Base-by-base conservation (phyloP, 805 yeast genomes). In the Saccharomycopsis oosterbeekiorum region DNA sequence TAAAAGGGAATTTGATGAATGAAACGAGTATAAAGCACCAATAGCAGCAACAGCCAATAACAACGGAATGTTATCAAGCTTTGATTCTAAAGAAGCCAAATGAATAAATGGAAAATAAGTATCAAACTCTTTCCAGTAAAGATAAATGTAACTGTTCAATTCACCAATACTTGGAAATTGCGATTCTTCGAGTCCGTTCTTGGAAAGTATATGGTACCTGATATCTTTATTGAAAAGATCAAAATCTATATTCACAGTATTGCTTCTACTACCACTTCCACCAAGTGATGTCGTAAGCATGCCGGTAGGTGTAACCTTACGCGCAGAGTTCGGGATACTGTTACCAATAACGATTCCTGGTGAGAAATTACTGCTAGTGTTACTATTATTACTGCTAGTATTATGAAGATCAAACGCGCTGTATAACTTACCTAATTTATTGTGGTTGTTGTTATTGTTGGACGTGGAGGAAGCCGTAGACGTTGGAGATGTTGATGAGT, bases 1-100 rank as follows among this genome's bases (percentile, higher is more conserved):
- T 10, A 87, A 75, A 67, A 86, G 78, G 0, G 97, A 88, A 69
- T 88, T 88, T 42, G 85, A 74, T 39, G 90, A 87, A 68, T 88
- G 91, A 73, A 87, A 89, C 0, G 89, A 83, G 68, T 88, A 89
- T 24, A 92, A 77, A 0, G 97, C 96, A 53, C 98, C 98, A 62
- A 92, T 82, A 15, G 96, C 86, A 1, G 94, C 87, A 81, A 91
- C 87, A 1, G 96, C 83, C 60, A 91, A 75, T 5, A 89, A 70
- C 55, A 92, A 76, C 1, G 96, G 92, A 59, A 69, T 77, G 75
- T 69, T 84, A 71, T 70, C 84, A 71, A 72, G 79, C 69, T 70
- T 79, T 74, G 76, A 78, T 56, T 75, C 73, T 64, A 82, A 77
- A 57, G 80, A 80, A 21, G 89, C 88, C 55, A 87, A 74, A 72